Evolutionary conservation across 2,329 filamentous ascomycete species (phyloP).

Genomic region (Canariomyces notabilis): DNA sequence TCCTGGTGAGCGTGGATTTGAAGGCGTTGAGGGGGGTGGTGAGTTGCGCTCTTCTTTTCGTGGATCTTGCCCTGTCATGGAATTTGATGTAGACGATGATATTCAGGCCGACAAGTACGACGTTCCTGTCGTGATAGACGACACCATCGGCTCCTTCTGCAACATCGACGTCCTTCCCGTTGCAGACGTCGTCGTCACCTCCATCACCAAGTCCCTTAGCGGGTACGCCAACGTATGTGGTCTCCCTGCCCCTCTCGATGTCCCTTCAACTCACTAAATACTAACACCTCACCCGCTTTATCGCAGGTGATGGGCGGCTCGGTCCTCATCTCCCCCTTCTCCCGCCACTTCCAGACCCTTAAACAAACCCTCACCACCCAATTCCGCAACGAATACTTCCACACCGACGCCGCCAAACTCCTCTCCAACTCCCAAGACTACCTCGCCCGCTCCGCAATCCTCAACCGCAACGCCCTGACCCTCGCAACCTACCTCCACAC

Average conservation of each 20-base stretch:
- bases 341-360: conserved; percentile 36
- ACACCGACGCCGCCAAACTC: conserved; percentile 42
- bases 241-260: conserved; percentile 1
- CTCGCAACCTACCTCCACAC: conserved; percentile 40
- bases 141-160: conserved; percentile 43
- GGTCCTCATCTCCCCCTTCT: conserved; percentile 44
- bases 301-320: conserved; percentile 46
- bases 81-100: too few relatives aligned
- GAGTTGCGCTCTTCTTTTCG: conserved; percentile 24
- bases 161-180: conserved; percentile 47
- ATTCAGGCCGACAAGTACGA: conserved; percentile 38
- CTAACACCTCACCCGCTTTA: background rate
- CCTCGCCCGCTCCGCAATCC: conserved; percentile 50
- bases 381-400: conserved; percentile 44
- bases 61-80: too few relatives aligned
- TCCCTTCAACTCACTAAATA: background rate
- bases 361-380: conserved; percentile 26
- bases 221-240: conserved; percentile 44
- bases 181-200: conserved; percentile 47
- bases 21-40: conserved; percentile 37
- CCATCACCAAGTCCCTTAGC: conserved; percentile 55
- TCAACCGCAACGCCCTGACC: conserved; percentile 49
- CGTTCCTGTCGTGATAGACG: conserved; percentile 44
- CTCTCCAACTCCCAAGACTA: conserved; percentile 46
- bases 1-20: conserved; percentile 40